These are phyloP conservation scores for Boletus sp. DNA, from an alignment of 768 basidiomycete species.

Conservation along the genomic window DNA sequence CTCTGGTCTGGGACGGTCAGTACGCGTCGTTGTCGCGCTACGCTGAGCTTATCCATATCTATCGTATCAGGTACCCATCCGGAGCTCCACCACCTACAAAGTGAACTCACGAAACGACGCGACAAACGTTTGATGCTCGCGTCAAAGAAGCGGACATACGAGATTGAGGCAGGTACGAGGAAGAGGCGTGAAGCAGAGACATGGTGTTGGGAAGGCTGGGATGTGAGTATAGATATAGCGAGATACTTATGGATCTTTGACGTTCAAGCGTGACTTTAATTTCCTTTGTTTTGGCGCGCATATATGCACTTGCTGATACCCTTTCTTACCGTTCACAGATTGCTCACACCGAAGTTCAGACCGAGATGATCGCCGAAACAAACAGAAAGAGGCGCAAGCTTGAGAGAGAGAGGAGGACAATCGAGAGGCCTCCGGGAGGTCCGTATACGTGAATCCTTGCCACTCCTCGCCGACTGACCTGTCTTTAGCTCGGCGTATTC, in stretches of 20 bases:
- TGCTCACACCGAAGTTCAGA: conserved; percentile 76
- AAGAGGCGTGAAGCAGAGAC: conserved; percentile 69
- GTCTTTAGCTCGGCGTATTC: conserved; percentile 55
- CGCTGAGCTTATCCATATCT: not conserved
- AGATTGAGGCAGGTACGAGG: conserved; percentile 59
- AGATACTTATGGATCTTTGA: not conserved
- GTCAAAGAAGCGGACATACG: conserved; percentile 66
- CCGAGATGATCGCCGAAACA: conserved; percentile 85
- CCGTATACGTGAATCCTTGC: conserved; percentile 23
- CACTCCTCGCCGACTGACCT: conserved; percentile 3
- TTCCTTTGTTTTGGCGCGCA: not conserved
- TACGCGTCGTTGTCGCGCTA: conserved; percentile 2
- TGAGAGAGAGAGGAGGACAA: conserved; percentile 78
- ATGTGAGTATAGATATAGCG: conserved; percentile 45
- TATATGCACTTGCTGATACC: conserved; percentile 7
- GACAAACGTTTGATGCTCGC: conserved; percentile 84
- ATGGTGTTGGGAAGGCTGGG: conserved; percentile 90
- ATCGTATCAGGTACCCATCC: conserved; percentile 72
- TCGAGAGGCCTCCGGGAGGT: conserved; percentile 79
- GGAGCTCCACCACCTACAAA: conserved; percentile 78
- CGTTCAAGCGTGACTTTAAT: conserved; percentile 2
- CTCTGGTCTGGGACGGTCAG: conserved; percentile 73
- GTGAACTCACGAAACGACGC: conserved; percentile 72
- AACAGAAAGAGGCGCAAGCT: conserved; percentile 82
- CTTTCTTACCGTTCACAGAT: conserved; percentile 41